Base-by-base conservation (phyloP, 2,329 filamentous ascomycete genomes). In the Aureobasidium sp. region DNA sequence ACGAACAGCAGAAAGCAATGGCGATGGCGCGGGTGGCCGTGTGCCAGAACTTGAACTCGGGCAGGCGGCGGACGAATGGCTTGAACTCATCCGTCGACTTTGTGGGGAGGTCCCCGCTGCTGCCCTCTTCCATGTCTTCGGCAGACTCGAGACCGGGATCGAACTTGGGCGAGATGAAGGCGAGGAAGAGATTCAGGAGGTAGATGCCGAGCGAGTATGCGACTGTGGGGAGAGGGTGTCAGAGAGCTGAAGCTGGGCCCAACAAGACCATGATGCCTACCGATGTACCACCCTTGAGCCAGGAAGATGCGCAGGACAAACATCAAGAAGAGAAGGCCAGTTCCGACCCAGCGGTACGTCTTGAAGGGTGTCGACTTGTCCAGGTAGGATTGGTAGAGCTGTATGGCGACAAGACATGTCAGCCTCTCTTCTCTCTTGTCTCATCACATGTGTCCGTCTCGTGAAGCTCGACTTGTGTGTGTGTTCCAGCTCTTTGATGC, bases 11-110 rank as follows among this genome's bases (percentile, higher is more conserved):
- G 69, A 97, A 95, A 32, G 80, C 83, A 65, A 97, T 88, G 60
- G 77, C 68, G 63, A 97, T 80, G 53, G 91, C 91, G 66, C 90
- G 83, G 54, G 91, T 97, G 51, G 91, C 90, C 64, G 88, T 86
- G 75, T 96, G 89, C 93, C 93, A 98, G 78, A 98, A 98, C 80
- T 98, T 98, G 81, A 98, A 98, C 74, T 98, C 93, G 53, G 93
- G 93, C 21, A 98, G 82, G 56, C 93, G 82, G 66, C 93, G 83
- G 68, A 98, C 96, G 67, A 98, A 98, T 3, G 93, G 93, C 59
- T 90, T 84, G 78, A 98, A 98, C 75, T 98, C 93, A 66, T 98
- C 90, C 66, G 97, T 91, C 63, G 89, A 84, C 75, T 95, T 96
- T 55, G 90, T 97, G 21, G 93, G 93, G 38, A 98, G 82, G 24